These are phyloP conservation scores for Vigna unguiculata DNA, from an alignment of 306 rosid species.

Conservation along the genomic window DNA sequence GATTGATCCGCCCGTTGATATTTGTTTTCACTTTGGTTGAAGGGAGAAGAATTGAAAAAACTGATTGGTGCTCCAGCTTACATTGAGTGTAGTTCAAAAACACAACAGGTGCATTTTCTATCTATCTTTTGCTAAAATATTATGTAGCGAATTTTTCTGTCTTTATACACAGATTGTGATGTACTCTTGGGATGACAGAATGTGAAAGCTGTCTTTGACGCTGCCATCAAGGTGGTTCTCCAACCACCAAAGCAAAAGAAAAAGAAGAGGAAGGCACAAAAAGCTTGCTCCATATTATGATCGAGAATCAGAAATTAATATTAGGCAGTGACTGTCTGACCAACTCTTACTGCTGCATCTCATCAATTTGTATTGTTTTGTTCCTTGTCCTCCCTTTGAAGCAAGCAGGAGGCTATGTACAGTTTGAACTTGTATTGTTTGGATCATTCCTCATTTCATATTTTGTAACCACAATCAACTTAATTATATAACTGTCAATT, in stretches of 20 bases:
- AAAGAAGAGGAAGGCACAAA: slow-evolving; percentile 73
- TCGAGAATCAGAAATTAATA: slow-evolving; percentile 32
- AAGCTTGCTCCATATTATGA: slow-evolving; percentile 77
- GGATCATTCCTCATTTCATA: slow-evolving; percentile 40
- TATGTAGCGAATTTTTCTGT: not conserved
- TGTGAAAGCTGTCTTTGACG: slow-evolving; percentile 85
- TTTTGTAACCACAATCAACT: slow-evolving; percentile 36
- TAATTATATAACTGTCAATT: not conserved
- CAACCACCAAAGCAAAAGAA: slow-evolving; percentile 90
- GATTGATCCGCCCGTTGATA: slow-evolving; percentile 8
- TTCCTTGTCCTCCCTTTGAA: slow-evolving; percentile 27
- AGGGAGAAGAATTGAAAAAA: slow-evolving; percentile 86
- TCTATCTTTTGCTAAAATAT: slow-evolving; percentile 14
- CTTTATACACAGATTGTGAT: slow-evolving; percentile 7
- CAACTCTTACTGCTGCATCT: slow-evolving; percentile 26
- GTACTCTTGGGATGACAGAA: slow-evolving; percentile 60
- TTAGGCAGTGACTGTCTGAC: slow-evolving; percentile 39
- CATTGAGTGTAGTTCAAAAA: slow-evolving; percentile 83
- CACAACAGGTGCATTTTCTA: slow-evolving; percentile 63
- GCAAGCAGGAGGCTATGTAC: slow-evolving; percentile 52
- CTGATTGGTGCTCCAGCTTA: slow-evolving; percentile 76
- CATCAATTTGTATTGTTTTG: slow-evolving; percentile 25
- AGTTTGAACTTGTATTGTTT: slow-evolving; percentile 53
- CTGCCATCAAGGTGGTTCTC: slow-evolving; percentile 93
- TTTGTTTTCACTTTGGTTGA: slow-evolving; percentile 43